Evolutionary conservation across 352 stramenopile species (phyloP).

Genomic region (Pythium plurisporium): DNA sequence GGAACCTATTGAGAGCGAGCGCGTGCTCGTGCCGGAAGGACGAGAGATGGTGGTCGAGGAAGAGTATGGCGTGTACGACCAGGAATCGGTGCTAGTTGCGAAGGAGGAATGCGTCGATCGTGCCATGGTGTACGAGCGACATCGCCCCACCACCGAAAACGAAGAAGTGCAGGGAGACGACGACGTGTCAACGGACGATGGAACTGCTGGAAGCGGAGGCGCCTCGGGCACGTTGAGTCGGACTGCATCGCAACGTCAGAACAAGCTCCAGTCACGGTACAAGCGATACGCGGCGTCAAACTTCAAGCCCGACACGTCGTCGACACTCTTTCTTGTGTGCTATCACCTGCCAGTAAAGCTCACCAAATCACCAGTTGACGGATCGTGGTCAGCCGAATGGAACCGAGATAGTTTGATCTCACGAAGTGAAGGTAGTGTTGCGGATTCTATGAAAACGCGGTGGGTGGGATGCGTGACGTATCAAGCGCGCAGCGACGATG

Average conservation of each 20-base stretch:
- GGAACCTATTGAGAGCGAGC: constrained; percentile 71
- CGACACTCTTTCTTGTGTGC: constrained; percentile 89
- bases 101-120: constrained; percentile 54
- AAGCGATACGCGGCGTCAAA: constrained; percentile 74
- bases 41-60: constrained; percentile 80
- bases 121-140: constrained; percentile 57
- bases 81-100: constrained; percentile 53
- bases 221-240: constrained; percentile 9
- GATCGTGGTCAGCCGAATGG: constrained; percentile 84
- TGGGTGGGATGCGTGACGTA: constrained; percentile 88
- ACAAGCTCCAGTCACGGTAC: constrained; percentile 78
- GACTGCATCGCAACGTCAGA: constrained; percentile 52
- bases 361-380: constrained; percentile 50
- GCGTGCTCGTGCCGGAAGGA: constrained; percentile 69
- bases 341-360: constrained; percentile 92
- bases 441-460: constrained; percentile 77
- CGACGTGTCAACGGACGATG: constrained; percentile 17
- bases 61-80: constrained; percentile 66
- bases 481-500: constrained; percentile 54
- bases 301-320: constrained; percentile 48
- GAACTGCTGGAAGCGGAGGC: neutral
- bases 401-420: constrained; percentile 92
- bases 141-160: constrained; percentile 17
- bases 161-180: constrained; percentile 25
- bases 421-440: constrained; percentile 83